phyloP scores from a whole-genome alignment of 352 stramenopile genomes.

The Plasmopara muralis region DNA sequence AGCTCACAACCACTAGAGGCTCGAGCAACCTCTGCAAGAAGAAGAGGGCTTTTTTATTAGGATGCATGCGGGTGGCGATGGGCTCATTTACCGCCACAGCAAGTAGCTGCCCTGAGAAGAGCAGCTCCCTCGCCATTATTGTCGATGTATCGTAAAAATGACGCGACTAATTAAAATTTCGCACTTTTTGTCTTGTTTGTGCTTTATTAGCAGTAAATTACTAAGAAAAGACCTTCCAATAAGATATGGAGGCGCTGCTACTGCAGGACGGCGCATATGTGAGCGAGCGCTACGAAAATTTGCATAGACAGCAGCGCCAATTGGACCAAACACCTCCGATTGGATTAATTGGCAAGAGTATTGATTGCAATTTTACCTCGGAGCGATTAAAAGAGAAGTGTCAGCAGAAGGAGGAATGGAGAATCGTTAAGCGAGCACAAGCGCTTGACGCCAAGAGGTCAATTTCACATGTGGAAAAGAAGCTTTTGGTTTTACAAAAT shows the following conservation, averaged over 20 bases:
- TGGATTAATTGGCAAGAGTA: not conserved
- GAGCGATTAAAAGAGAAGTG: constrained; percentile 6
- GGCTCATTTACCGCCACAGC: constrained; percentile 34
- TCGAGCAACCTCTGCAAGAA: constrained; percentile 70
- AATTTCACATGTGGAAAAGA: constrained; percentile 28
- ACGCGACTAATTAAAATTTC: not conserved
- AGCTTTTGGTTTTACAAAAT: constrained; percentile 31
- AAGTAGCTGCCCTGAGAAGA: constrained; percentile 64
- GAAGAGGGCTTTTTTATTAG: constrained; percentile 60
- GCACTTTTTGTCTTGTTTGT: no score
- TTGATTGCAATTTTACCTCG: not conserved
- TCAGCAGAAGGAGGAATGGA: constrained; percentile 10
- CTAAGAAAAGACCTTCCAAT: constrained; percentile 4
- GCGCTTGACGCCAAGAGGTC: constrained; percentile 25
- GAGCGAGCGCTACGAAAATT: constrained; percentile 34
- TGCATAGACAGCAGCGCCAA: constrained; percentile 19
- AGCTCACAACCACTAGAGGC: constrained; percentile 57
- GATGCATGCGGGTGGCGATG: constrained; percentile 40
- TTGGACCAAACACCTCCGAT: not conserved
- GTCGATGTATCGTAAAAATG: constrained; percentile 1
- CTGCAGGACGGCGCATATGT: constrained; percentile 41
- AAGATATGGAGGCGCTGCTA: constrained; percentile 57
- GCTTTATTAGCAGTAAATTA: no score
- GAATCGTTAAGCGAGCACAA: constrained; percentile 15
- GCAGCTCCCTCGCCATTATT: constrained; percentile 27